Conservation (phyloP, 2,329 filamentous ascomycete genomes). For the Cercospora sojina region DNA sequence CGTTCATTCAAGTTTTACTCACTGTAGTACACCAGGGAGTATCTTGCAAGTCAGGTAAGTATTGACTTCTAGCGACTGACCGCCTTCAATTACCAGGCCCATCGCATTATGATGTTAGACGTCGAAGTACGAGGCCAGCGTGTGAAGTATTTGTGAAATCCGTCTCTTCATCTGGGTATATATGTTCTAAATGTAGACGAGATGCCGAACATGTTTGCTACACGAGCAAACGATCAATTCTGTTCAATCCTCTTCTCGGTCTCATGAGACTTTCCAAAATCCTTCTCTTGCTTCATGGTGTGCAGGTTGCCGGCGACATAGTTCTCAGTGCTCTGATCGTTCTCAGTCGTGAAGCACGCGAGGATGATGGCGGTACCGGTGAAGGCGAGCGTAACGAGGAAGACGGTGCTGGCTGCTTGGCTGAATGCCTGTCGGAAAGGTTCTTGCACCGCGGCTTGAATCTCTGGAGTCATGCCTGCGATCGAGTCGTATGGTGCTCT, state of each 20-base stretch:
- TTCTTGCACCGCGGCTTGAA: constrained; percentile 27
- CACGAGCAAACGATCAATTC: background rate
- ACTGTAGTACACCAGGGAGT: background rate
- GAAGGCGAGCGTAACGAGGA: constrained; percentile 29
- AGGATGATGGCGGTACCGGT: constrained; percentile 28
- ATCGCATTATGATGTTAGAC: background rate
- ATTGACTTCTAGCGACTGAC: background rate
- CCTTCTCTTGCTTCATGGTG: constrained; percentile 24
- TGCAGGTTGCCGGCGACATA: constrained; percentile 32
- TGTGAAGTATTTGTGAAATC: background rate
- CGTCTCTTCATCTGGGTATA: background rate
- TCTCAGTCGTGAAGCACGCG: constrained; percentile 31
- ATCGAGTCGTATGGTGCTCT: constrained; percentile 22
- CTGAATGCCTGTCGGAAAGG: constrained; percentile 28
- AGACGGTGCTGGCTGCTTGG: constrained; percentile 27
- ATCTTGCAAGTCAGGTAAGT: background rate
- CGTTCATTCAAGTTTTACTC: background rate
- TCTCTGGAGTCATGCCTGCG: constrained; percentile 24
- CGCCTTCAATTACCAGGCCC: background rate
- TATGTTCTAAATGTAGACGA: background rate
- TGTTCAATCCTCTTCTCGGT: background rate
- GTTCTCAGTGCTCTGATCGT: constrained; percentile 29
- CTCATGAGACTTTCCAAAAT: constrained; percentile 2
- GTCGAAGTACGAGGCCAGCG: background rate
- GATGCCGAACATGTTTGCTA: background rate